Percentiles rank a stretch among this genome's conserved stretches.
These are phyloP conservation scores for Aspergillus pseudotamarii DNA, from an alignment of 2,329 filamentous ascomycete species.

Conservation along the genomic window DNA sequence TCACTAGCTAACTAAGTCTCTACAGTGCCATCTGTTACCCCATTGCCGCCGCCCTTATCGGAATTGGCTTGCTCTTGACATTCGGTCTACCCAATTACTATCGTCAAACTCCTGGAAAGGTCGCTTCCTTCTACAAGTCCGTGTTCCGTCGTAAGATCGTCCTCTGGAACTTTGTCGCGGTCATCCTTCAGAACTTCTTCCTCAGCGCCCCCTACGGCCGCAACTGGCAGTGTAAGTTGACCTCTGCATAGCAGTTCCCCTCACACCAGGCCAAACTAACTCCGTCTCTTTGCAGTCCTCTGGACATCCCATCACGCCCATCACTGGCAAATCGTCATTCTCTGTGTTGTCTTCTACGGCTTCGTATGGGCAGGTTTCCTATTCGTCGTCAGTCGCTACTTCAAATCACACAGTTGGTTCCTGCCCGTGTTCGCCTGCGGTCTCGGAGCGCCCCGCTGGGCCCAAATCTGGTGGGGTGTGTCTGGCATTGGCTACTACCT, in stretches of 20 bases:
- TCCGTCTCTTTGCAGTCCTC: slow-evolving; percentile 44
- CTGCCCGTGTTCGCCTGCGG: slow-evolving; percentile 69
- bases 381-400: slow-evolving; percentile 56
- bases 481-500: slow-evolving; percentile 63
- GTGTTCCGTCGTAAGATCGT: slow-evolving; percentile 65
- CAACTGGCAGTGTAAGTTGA: slow-evolving; percentile 61
- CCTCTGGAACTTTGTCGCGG: slow-evolving; percentile 67
- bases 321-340: slow-evolving; percentile 59
- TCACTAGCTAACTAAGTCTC: slow-evolving; percentile 20
- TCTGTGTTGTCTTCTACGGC: slow-evolving; percentile 53
- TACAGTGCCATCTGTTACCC: slow-evolving; percentile 58
- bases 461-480: slow-evolving; percentile 68
- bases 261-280: slow-evolving; percentile 8
- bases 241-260: no score
- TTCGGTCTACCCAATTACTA: slow-evolving; percentile 67
- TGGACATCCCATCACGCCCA: slow-evolving; percentile 62
- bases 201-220: slow-evolving; percentile 67
- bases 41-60: slow-evolving; percentile 60
- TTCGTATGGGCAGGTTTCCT: slow-evolving; percentile 57
- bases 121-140: slow-evolving; percentile 66
- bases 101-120: slow-evolving; percentile 62
- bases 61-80: slow-evolving; percentile 57
- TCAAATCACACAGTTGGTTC: slow-evolving; percentile 67
- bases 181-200: slow-evolving; percentile 69
- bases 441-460: slow-evolving; percentile 66